Evolutionary conservation across 331 rosid genomes (phyloP), one percentile per base, ranked within the genome.

Genomic region (Malus hybrid): DNA sequence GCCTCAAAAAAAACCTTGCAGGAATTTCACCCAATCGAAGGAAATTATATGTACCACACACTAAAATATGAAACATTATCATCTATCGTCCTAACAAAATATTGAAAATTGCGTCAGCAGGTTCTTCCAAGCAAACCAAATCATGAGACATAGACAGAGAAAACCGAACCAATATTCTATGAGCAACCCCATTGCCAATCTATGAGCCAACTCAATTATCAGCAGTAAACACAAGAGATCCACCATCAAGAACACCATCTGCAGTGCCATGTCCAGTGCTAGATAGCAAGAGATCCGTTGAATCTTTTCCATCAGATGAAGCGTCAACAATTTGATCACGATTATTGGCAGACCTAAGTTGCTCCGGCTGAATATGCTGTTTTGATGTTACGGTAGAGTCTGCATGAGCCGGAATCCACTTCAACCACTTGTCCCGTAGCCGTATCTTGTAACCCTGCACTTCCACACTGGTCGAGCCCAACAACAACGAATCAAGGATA

Each of bases 401-500:
- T n/a, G 12, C 27, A 59, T 24, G 12, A 22, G 6, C 31, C 15
- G 65, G 65, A 59, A 59, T 22, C 65, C 65, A 59, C 32, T 7
- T 59, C 13, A 11, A 22, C 65, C 65, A 59, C 1, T 59, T 12
- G 29, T 22, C 28, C 11, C 65, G 65, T 11, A 1, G 29, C 28
- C 65, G 29, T 11, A 59, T 59, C 65, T n/a, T 59, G 7, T 59
- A 8, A 22, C 65, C 93, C 93, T 85, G 84, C 83, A 90, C 91
- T 85, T 90, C 93, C 70, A 90, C 85, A 62, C 59, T 62, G 65
- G 66, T 75, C 66, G 96, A 90, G 70, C 79, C 73, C 83, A 72
- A 91, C 81, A 90, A 68, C 72, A 59, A 6, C 24, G 87, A 86
- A 64, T 88, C 91, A 80, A 88, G 82, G 77, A 90, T 90, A 77